These are phyloP conservation scores for Kazachstania kunashirensis DNA, from an alignment of 805 yeast species.

Conservation along the genomic window DNA sequence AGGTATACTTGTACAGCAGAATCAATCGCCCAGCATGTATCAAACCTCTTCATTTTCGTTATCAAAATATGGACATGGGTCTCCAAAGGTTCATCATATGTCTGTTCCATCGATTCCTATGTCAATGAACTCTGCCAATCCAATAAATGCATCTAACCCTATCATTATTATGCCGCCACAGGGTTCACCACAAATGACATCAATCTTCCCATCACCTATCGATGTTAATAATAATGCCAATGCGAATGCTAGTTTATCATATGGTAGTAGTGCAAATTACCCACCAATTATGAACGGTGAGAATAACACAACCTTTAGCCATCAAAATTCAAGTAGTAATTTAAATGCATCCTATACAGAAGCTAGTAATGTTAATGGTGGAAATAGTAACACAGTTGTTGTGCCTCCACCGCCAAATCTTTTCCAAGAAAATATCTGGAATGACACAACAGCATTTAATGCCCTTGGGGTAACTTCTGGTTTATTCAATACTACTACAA, in stretches of 20 bases:
- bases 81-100: not conserved
- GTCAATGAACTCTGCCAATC: not conserved
- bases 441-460: slow-evolving; percentile 14
- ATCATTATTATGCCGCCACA: not conserved
- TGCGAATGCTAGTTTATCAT: no score
- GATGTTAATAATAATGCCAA: not conserved
- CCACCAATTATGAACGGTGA: not conserved
- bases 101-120: slow-evolving; percentile 3
- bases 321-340: no score
- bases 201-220: slow-evolving; percentile 1
- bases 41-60: not conserved
- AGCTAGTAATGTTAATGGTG: no score
- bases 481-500: slow-evolving; percentile 25
- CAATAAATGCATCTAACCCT: not conserved
- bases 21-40: not conserved
- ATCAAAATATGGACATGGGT: not conserved
- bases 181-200: not conserved
- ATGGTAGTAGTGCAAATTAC: no score
- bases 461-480: slow-evolving; percentile 13
- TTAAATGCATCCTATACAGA: no score
- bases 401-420: slow-evolving; percentile 2
- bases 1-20: no score
- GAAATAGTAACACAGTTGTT: not conserved
- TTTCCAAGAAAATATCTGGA: slow-evolving; percentile 7
- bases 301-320: no score